Base-by-base conservation (phyloP, 1,284 basidiomycete genomes). In the Naganishia cerealis region DNA sequence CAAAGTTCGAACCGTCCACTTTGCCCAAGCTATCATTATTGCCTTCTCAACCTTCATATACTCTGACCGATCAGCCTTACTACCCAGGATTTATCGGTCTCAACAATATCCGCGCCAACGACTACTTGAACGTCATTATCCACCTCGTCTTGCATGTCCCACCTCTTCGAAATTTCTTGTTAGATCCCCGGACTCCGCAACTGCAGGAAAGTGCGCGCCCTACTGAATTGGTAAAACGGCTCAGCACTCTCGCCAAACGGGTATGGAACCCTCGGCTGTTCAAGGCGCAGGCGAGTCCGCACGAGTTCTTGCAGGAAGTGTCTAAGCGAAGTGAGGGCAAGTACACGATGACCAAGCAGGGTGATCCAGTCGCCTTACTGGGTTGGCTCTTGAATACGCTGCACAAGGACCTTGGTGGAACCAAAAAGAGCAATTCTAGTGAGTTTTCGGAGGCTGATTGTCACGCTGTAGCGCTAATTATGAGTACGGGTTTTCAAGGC, bases 271-370 rank as follows among this genome's bases (percentile, higher is more conserved):
- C 92, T 6, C 84, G 88, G 57, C 81, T 95, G 67, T 97, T 99
- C 87, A 99, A 99, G 80, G 90, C 91, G 67, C 96, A 99, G 84
- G 94, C 98, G 71, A 92, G 90, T 72, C 96, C 96, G 10, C 96
- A 99, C 80, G 96, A 99, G 80, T 94, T 99, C 78, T 81, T 97
- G 71, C 96, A 99, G 80, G 95, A 99, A 81, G 94, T 99, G 56
- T 88, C 90, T 71, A 86, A 91, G 71, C 88, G 89, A 40, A 94
- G 91, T 75, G 85, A 83, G 39, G 92, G 93, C 16, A 92, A 91
- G 79, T 99, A 94, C 81, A 88, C 89, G 73, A 85, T 96, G 71
- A 94, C 94, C 73, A 86, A 92, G 76, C 92, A 94, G 81, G 92
- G 93, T 1, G 96, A 99, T 80, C 96, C 96, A 6, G 87, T 94